A percentile compares a stretch with the other conserved stretches of the same genome.
Evolutionary conservation across 2,329 filamentous ascomycete genomes (phyloP).

Genomic region (Huntiella savannae): DNA sequence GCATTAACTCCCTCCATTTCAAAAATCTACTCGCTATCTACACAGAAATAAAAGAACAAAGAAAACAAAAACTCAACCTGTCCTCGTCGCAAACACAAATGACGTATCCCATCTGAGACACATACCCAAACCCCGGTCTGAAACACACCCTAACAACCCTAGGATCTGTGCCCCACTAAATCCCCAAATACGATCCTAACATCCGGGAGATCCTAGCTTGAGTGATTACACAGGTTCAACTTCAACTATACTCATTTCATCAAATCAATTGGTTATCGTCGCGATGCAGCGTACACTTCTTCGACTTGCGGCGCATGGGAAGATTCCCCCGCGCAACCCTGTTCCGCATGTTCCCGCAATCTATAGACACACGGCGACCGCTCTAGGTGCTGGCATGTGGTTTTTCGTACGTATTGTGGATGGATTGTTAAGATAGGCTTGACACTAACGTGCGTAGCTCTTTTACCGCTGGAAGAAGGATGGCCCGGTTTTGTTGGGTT

Average conservation of each 20-base stretch:
- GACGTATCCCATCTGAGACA: too few species aligned
- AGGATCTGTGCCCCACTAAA: too few species aligned
- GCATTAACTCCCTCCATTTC: slow-evolving; percentile 28
- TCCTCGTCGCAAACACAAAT: background rate
- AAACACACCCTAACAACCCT: too few species aligned
- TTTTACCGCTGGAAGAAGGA: slow-evolving; percentile 97
- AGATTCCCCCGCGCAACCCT: slow-evolving; percentile 14
- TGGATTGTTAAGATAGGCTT: background rate
- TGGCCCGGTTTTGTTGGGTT: slow-evolving; percentile 69
- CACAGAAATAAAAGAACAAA: background rate
- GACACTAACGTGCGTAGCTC: slow-evolving; percentile 33
- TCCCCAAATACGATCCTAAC: too few species aligned
- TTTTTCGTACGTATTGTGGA: slow-evolving; percentile 62
- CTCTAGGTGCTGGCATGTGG: slow-evolving; percentile 92
- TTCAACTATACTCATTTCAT: too few species aligned
- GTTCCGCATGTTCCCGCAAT: slow-evolving; percentile 35
- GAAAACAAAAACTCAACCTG: background rate
- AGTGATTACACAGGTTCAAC: too few species aligned
- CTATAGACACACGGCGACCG: slow-evolving; percentile 74
- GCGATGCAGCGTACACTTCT: background rate
- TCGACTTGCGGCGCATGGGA: background rate
- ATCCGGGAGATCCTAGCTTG: too few species aligned
- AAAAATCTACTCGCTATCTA: background rate
- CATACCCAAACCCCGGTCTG: too few species aligned
- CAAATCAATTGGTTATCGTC: too few species aligned